Evolutionary conservation across 345 rosid species (phyloP).

Genomic region (Aquilaria sinensis): DNA sequence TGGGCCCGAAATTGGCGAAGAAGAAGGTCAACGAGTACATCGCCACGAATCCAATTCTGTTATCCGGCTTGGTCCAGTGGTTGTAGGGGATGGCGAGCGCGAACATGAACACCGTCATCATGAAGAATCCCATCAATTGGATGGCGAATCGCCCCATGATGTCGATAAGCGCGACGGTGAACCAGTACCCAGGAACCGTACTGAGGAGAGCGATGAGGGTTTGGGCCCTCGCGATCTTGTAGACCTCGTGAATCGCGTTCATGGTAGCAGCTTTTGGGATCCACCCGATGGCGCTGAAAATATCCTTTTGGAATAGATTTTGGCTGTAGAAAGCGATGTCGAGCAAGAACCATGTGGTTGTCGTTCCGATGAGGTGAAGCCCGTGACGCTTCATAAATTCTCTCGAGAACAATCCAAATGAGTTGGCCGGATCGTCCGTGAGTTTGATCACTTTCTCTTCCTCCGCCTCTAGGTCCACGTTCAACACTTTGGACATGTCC

Average conservation of each 20-base stretch:
- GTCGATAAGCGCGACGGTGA: conserved; percentile 53
- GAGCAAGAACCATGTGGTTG: conserved; percentile 41
- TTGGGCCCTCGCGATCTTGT: conserved; percentile 47
- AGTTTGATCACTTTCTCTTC: conserved; percentile 17
- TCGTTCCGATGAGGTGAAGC: conserved; percentile 25
- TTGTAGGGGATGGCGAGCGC: conserved; percentile 65
- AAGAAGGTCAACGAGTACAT: conserved; percentile 52
- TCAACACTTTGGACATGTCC: conserved; percentile 44
- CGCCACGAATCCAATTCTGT: conserved; percentile 43
- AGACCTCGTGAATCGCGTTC: conserved; percentile 51
- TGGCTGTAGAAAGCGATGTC: conserved; percentile 44
- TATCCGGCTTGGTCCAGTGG: conserved; percentile 38
- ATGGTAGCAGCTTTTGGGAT: conserved; percentile 35
- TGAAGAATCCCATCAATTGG: conserved; percentile 60
- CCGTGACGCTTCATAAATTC: conserved; percentile 34
- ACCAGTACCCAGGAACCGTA: conserved; percentile 69
- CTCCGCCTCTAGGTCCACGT: conserved; percentile 31
- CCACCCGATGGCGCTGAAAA: conserved; percentile 53
- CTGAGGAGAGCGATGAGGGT: conserved; percentile 53
- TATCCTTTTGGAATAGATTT: conserved; percentile 10
- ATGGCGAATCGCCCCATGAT: conserved; percentile 44
- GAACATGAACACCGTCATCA: conserved; percentile 64
- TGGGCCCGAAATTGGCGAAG: conserved; percentile 63
- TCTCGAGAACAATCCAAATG: conserved; percentile 29
- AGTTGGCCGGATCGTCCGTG: conserved; percentile 1